Base-by-base conservation (phyloP, 208 protist genomes). In the Trypanosoma boissoni region DNA sequence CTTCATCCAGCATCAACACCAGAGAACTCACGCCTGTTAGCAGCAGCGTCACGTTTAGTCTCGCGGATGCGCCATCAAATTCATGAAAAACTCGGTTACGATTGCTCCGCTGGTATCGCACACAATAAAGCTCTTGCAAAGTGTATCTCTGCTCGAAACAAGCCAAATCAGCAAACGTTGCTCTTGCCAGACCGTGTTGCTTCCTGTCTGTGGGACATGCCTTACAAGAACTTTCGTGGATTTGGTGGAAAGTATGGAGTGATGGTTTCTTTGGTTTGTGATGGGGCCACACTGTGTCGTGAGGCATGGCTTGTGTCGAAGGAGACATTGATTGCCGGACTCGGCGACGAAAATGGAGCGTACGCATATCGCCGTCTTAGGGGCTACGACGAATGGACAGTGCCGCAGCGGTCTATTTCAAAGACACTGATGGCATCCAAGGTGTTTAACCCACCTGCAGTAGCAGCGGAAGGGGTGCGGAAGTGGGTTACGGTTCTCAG, bases 81-180 rank as follows among this genome's bases (percentile, higher is more conserved):
- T 49, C 68, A 71, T 55, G 50, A 61, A n/a, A 73, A 81, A 57
- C 77, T 91, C 56, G 72, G 76, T 54, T 96, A 90, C 71, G 83
- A 91, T 34, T 92, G 82, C 76, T 88, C 78, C 29, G 90, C 86
- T 20, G 90, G 90, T 32, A 86, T 96, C 54, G 77, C 86, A 32
- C 78, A 91, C 69, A 94, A 91, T 46, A 80, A 83, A 50, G 52
- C 91, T 48, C 74, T 96, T 28, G 76, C 90, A 28, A 96, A 96
- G 74, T 72, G 61, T 59, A 82, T 91, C 58, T 84, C 78, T 51
- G 80, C 84, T 39, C 69, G 64, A 48, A 72, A 92, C 72, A 96
- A 96, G 60, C 90, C 86, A 28, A 82, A 82, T 54, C 75, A 92
- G 74, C 90, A 96, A 64, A 90, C 86, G 49, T 45, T 92, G 26